These are phyloP conservation scores for Rutstroemia sp. DNA, from an alignment of 2,329 filamentous ascomycete species.

Conservation along the genomic window DNA sequence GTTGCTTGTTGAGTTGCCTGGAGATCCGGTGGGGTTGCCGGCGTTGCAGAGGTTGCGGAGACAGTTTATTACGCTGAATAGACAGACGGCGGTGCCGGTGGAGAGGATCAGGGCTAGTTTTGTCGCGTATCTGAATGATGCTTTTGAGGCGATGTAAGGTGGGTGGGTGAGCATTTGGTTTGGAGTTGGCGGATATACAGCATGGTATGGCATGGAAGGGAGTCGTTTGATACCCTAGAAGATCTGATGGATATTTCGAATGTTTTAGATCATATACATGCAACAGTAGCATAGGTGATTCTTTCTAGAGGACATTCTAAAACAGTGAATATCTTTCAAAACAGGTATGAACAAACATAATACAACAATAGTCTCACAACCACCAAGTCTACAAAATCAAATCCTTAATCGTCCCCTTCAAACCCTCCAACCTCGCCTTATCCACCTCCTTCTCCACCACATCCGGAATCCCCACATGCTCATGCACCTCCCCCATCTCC, in stretches of 20 bases:
- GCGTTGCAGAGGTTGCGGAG: slow-evolving; percentile 71
- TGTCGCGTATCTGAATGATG: slow-evolving; percentile 59
- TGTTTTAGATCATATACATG: too few relatives aligned
- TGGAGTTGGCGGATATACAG: background rate
- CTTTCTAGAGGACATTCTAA: too few relatives aligned
- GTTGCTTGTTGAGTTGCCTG: slow-evolving; percentile 57
- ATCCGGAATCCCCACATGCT: background rate
- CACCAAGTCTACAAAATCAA: background rate
- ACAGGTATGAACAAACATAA: too few relatives aligned
- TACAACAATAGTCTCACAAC: too few relatives aligned
- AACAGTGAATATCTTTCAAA: too few relatives aligned
- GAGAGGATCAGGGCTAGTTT: slow-evolving; percentile 55
- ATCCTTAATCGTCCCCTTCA: background rate
- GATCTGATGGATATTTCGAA: too few relatives aligned
- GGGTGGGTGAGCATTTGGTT: background rate
- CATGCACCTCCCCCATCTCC: background rate
- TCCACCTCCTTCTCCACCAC: background rate
- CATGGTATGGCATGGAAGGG: too few relatives aligned
- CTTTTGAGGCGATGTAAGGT: slow-evolving; percentile 39
- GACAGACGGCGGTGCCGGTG: slow-evolving; percentile 54
- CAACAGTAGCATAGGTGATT: too few relatives aligned
- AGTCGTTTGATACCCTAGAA: too few relatives aligned
- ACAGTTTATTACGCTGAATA: slow-evolving; percentile 70
- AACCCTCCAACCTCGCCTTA: background rate
- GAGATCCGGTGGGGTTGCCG: slow-evolving; percentile 59